Conservation (phyloP, 345 rosid species). For the Corchorus capsularis region DNA sequence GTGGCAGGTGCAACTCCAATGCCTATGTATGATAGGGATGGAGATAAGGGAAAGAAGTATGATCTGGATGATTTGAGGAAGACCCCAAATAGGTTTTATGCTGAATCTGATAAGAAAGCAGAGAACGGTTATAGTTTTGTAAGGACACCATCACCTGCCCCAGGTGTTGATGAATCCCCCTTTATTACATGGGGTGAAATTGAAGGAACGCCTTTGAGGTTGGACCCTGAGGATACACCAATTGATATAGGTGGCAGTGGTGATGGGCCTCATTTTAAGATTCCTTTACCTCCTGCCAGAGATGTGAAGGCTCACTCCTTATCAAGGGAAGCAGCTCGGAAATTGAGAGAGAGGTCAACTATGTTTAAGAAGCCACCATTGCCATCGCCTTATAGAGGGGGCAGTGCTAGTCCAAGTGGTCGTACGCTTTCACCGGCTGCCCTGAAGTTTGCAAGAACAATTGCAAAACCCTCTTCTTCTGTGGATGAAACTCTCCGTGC, state of each 20-base stretch:
- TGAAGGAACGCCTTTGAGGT: slow-evolving; percentile 90
- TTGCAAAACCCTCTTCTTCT: slow-evolving; percentile 75
- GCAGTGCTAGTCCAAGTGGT: slow-evolving; percentile 88
- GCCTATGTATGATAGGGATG: slow-evolving; percentile 61
- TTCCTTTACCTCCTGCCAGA: slow-evolving; percentile 71
- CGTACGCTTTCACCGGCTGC: slow-evolving; percentile 91
- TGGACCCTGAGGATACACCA: slow-evolving; percentile 90
- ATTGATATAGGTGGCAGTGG: slow-evolving; percentile 87
- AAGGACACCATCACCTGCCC: slow-evolving; percentile 93
- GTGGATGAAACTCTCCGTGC: slow-evolving; percentile 97
- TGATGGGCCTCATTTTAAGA: slow-evolving; percentile 80
- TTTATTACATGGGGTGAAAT: slow-evolving; percentile 99
- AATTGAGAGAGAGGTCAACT: slow-evolving; percentile 75
- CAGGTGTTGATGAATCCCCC: slow-evolving; percentile 88
- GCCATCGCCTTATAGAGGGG: slow-evolving; percentile 89
- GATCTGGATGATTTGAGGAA: slow-evolving; percentile 89
- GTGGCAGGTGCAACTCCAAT: slow-evolving; percentile 74
- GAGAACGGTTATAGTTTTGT: slow-evolving; percentile 91
- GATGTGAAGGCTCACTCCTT: slow-evolving; percentile 87
- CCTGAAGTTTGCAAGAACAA: slow-evolving; percentile 88
- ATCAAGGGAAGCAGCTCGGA: slow-evolving; percentile 88
- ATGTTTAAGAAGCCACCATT: slow-evolving; percentile 89
- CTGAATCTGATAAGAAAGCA: slow-evolving; percentile 70
- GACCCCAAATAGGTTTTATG: slow-evolving; percentile 78
- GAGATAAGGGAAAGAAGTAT: slow-evolving; percentile 78